Base-by-base conservation (phyloP, 805 yeast species). In the Zygotorulaspora florentina region DNA sequence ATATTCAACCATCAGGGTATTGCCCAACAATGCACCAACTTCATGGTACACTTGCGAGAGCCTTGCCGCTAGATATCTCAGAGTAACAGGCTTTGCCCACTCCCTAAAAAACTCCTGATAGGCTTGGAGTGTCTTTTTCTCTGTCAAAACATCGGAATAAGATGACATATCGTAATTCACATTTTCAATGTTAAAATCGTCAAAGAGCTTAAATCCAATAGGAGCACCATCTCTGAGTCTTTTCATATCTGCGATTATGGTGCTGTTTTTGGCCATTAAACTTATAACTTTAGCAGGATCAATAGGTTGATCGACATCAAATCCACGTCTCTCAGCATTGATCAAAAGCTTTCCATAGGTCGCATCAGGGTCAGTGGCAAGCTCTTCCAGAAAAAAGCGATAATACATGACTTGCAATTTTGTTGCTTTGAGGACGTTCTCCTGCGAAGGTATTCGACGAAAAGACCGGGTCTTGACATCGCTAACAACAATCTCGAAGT, bases 401-500 rank as follows among this genome's bases (percentile, higher is more conserved):
- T 85, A 85, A 51, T 80, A 74, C 64, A 72, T 71, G 3, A 82
- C 80, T 65, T 85, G 93, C n/a, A 72, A 48, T 54, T 74, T 73
- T 1, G 85, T 74, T 5, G 75, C 68, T 3, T 64, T 56, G 11
- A 77, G 48, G 0, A 80, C 83, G 10, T 77, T 71, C 1, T 62
- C 54, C 50, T 79, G 84, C 0, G 52, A 39, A 0, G 90, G 89
- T 1, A 75, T 48, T 1, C 51, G 54, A 34, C 65, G 68, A 35
- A 55, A 55, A 0, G 67, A 56, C 43, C 90, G 68, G 1, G 90
- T 83, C 61, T 85, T 85, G 20, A 83, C 75, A 62, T 85, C 93
- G 43, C 71, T 67, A 2, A 76, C 66, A 8, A 63, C 47, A 15
- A 77, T 47, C 23, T 62, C 55, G 28, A 50, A 57, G 7, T 44